Base-by-base conservation (phyloP, 257 asterid species). In the Echites panduratus region DNA sequence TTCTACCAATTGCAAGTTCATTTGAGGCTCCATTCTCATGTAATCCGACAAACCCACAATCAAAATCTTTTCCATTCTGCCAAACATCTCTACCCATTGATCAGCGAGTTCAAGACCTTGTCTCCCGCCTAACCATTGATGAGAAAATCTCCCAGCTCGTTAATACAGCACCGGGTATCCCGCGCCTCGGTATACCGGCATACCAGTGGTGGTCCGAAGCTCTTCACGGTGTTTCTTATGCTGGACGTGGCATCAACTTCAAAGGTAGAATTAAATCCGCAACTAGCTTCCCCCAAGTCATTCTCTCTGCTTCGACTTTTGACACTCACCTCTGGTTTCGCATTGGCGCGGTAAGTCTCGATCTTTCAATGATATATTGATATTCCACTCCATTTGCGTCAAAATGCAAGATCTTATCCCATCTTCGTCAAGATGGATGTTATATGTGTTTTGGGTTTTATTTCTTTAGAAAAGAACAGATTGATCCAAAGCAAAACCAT, bases 121-220 rank as follows among this genome's bases (percentile, higher is more conserved):
- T 92, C 2, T 92, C 97, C 2, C 82, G 95, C 40, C 84, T 92
- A 2, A 87, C 96, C 5, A 79, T 92, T 32, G 97, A 92, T 19
- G 98, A 92, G 74, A 92, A 92, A 82, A 84, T 92, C 45, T 67
- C 92, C n/a, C 98, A 92, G 82, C 94, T 92, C 2, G 91, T 86
- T 10, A 90, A 79, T 86, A 78, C 97, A 9, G 94, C 98, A 3
- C 83, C 94, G 29, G 87, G 81, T 20, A 77, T 92, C 1, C 94
- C 94, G 0, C 79, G 98, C 1, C 96, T 92, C 70, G 97, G 97
- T 3, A 62, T 92, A 22, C 96, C 98, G 53, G 83, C 90, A 7
- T 92, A 90, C 73, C 84, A 90, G 80, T 92, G 98, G 98, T 92
- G 98, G 98, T 90, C 96, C 41, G 98, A 92, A 75, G 96, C 96